Conservation (phyloP, 1,284 basidiomycete genomes). For the Austroboletus olivaceoglutinosus region DNA sequence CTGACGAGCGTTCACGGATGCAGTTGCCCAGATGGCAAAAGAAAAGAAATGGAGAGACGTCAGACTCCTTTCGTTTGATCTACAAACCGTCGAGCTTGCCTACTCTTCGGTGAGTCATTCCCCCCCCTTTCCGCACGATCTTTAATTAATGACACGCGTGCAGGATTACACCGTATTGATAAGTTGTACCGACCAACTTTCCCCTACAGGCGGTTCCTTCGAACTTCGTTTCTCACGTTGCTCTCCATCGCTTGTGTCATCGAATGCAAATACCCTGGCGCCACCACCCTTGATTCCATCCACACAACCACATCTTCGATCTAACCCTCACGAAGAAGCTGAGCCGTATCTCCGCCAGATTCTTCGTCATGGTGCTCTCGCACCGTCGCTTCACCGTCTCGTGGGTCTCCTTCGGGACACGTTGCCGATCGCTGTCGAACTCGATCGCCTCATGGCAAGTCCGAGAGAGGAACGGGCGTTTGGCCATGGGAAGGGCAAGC, state of each 20-base stretch:
- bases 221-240: constrained; percentile 69
- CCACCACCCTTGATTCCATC: constrained; percentile 13
- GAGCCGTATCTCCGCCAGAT: constrained; percentile 67
- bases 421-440: constrained; percentile 66
- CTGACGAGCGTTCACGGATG: constrained; percentile 1
- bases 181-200: constrained; percentile 69
- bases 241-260: constrained; percentile 22
- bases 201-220: constrained; percentile 61
- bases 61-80: constrained; percentile 78
- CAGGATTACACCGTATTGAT: constrained; percentile 74
- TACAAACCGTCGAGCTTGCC: constrained; percentile 85
- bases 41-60: constrained; percentile 70
- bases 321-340: constrained; percentile 72
- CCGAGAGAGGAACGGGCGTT: constrained; percentile 14
- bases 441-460: constrained; percentile 55
- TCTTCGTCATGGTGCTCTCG: constrained; percentile 59
- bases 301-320: constrained; percentile 21
- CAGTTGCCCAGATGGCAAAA: constrained; percentile 80
- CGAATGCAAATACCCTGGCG: constrained; percentile 32
- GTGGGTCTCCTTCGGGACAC: constrained; percentile 70
- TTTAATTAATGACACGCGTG: not conserved
- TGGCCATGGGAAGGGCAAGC: constrained; percentile 23
- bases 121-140: not conserved
- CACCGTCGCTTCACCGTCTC: constrained; percentile 60
- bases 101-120: constrained; percentile 56